These are phyloP conservation scores for Nakazawaea ambrosiae DNA, from an alignment of 805 yeast species.

Conservation along the genomic window DNA sequence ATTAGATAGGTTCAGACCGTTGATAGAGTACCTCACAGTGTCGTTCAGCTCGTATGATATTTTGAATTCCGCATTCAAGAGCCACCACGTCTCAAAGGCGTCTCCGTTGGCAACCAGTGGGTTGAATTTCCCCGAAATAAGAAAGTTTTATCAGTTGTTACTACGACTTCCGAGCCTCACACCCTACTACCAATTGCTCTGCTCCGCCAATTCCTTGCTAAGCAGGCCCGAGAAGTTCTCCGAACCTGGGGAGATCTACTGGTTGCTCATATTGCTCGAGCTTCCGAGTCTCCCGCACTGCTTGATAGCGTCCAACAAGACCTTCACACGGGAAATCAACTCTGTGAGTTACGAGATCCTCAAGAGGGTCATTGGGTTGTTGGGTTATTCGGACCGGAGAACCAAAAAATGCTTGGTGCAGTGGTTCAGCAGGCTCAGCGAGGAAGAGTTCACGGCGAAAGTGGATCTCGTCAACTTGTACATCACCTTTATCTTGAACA, in stretches of 20 bases:
- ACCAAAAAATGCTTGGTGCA: slow-evolving; percentile 38
- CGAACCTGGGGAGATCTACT: slow-evolving; percentile 38
- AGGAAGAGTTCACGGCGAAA: slow-evolving; percentile 37
- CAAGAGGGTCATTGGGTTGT: slow-evolving; percentile 61
- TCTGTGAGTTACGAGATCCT: slow-evolving; percentile 59
- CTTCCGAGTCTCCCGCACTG: slow-evolving; percentile 56
- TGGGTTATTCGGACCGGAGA: slow-evolving; percentile 42
- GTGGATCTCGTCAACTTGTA: slow-evolving; percentile 69
- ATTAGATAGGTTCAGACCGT: slow-evolving; percentile 37
- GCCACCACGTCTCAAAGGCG: slow-evolving; percentile 22
- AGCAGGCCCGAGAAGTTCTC: slow-evolving; percentile 34
- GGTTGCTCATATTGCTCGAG: slow-evolving; percentile 62
- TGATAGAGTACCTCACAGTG: slow-evolving; percentile 37
- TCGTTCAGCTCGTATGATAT: slow-evolving; percentile 41
- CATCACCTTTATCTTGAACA: slow-evolving; percentile 65
- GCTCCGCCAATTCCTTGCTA: slow-evolving; percentile 43
- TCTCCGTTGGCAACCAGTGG: no score
- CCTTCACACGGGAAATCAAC: slow-evolving; percentile 39
- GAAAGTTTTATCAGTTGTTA: slow-evolving; percentile 37
- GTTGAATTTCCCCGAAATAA: slow-evolving; percentile 41
- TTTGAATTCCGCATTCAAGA: slow-evolving; percentile 49
- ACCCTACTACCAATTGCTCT: slow-evolving; percentile 51
- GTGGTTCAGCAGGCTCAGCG: slow-evolving; percentile 44
- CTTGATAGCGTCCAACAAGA: slow-evolving; percentile 24
- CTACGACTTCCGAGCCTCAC: slow-evolving; percentile 49